These are phyloP conservation scores for Elaeis oleifera DNA, from an alignment of 202 grass and related monocot species.

Conservation along the genomic window DNA sequence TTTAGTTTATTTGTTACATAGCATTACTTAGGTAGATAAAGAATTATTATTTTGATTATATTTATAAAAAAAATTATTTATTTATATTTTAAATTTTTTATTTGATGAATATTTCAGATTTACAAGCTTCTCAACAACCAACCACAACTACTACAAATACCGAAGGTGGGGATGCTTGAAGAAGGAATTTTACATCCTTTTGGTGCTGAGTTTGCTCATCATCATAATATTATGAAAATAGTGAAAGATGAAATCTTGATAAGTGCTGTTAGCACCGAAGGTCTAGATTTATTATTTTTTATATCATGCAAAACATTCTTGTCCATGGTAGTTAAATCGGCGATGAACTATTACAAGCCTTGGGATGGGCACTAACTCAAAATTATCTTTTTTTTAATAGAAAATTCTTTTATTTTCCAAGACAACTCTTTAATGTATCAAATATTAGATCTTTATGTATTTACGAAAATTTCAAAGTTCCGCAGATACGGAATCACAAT, in stretches of 20 bases:
- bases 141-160: slow-evolving; percentile 22
- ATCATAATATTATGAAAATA: background rate
- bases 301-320: slow-evolving; percentile 8
- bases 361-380: slow-evolving; percentile 29
- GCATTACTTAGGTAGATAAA: too few species aligned
- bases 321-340: background rate
- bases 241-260: background rate
- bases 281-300: slow-evolving; percentile 32
- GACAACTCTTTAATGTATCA: slow-evolving; percentile 27
- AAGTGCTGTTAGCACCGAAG: slow-evolving; percentile 31
- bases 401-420: slow-evolving; percentile 42
- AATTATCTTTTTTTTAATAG: slow-evolving; percentile 55
- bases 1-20: too few species aligned
- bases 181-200: background rate
- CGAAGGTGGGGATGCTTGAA: slow-evolving; percentile 27
- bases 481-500: slow-evolving; percentile 1
- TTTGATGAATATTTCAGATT: slow-evolving; percentile 28
- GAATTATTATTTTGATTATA: too few species aligned
- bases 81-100: background rate
- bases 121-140: slow-evolving; percentile 27
- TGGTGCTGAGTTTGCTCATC: background rate
- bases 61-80: background rate
- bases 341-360: background rate
- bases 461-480: background rate
- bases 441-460: too few species aligned